Conservation (phyloP, 768 basidiomycete genomes). For the Rhizopogon rudus region DNA sequence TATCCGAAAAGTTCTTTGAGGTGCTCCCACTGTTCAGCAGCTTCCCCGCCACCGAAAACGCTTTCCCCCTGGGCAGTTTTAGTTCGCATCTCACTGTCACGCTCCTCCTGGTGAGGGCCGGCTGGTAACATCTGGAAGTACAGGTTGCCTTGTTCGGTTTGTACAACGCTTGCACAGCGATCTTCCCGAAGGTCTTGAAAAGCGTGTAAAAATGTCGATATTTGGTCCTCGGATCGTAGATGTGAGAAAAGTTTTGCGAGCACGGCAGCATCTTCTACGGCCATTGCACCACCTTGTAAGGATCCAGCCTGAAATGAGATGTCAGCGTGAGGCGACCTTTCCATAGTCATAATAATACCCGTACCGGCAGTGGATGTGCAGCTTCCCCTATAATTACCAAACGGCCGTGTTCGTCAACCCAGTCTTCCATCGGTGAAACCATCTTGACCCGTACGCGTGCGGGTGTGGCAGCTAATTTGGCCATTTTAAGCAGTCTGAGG, state of each 20-base stretch:
- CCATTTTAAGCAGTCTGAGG: conserved; percentile 33
- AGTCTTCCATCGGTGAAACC: conserved; percentile 37
- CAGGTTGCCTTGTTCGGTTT: conserved; percentile 42
- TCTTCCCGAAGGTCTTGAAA: conserved; percentile 55
- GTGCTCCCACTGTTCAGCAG: conserved; percentile 41
- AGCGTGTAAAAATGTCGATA: conserved; percentile 46
- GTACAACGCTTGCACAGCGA: conserved; percentile 41
- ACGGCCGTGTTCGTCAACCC: conserved; percentile 44
- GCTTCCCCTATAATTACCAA: conserved; percentile 57
- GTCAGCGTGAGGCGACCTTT: background rate
- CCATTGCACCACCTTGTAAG: conserved; percentile 45
- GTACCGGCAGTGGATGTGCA: conserved; percentile 51
- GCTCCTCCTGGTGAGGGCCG: conserved; percentile 38
- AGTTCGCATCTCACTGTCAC: conserved; percentile 37
- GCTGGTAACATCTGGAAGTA: conserved; percentile 37
- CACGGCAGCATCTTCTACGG: conserved; percentile 59
- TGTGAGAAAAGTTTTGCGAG: conserved; percentile 56
- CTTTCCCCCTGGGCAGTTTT: conserved; percentile 43
- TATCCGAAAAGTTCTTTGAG: conserved; percentile 46
- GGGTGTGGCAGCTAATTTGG: conserved; percentile 28
- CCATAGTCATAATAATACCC: conserved; percentile 11
- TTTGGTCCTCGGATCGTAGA: conserved; percentile 40
- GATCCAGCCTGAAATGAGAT: conserved; percentile 41
- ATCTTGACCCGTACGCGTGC: conserved; percentile 34
- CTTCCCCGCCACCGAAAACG: conserved; percentile 26